These are phyloP conservation scores for Neoascochyta sp. DNA, from an alignment of 2,329 filamentous ascomycete genomes.

Conservation along the genomic window DNA sequence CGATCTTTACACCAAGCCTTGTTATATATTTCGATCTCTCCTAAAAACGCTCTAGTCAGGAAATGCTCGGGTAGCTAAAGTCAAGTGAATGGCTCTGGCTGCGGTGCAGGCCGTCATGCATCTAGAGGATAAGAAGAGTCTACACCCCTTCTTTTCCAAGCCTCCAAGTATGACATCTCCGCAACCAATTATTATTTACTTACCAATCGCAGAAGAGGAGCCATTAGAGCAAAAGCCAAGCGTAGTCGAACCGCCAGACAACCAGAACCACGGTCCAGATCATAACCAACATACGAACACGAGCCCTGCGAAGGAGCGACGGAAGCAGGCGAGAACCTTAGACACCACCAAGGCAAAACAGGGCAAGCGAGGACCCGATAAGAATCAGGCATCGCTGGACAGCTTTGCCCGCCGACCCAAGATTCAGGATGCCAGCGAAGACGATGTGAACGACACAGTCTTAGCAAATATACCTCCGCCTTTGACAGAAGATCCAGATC, in stretches of 20 bases:
- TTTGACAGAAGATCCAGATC: conserved; percentile 30
- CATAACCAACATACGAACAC: conserved; percentile 14
- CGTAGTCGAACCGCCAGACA: conserved; percentile 6
- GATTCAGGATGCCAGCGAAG: conserved; percentile 1
- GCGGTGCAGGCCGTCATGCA: conserved; percentile 38
- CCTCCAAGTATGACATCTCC: conserved; percentile 24
- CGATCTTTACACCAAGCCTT: too few relatives aligned
- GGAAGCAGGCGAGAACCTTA: conserved; percentile 24
- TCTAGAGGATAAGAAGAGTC: conserved; percentile 31
- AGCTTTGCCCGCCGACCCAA: conserved; percentile 20
- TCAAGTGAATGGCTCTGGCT: conserved; percentile 35
- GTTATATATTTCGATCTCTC: too few relatives aligned
- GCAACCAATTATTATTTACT: conserved; percentile 6
- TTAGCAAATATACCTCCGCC: too few relatives aligned
- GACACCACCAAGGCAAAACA: conserved; percentile 12
- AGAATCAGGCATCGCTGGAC: conserved; percentile 27
- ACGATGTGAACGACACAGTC: conserved; percentile 6
- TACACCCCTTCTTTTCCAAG: conserved; percentile 42
- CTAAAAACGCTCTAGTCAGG: too few relatives aligned
- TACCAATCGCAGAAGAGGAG: conserved; percentile 10
- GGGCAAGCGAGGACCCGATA: too few relatives aligned
- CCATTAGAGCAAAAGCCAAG: conserved; percentile 8
- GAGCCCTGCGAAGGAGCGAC: conserved; percentile 12
- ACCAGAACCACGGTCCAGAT: conserved; percentile 19
- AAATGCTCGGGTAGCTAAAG: conserved; percentile 4